phyloP scores from a whole-genome alignment of 2,329 filamentous ascomycete species.

The Madurella fahalii region DNA sequence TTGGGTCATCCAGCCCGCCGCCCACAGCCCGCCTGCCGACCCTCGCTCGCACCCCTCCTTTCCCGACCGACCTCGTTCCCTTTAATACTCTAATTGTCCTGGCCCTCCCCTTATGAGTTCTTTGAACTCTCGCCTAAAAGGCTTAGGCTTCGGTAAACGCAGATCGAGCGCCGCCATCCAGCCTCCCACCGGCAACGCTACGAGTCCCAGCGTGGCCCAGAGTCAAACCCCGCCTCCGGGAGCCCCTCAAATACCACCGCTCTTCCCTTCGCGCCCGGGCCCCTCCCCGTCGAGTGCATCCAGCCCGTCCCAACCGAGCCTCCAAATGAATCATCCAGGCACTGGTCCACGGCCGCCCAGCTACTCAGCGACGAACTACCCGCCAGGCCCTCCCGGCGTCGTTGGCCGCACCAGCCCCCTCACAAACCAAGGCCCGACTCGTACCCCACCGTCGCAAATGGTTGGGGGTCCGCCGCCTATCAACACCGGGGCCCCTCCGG shows the following conservation, averaged over 20 bases:
- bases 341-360: slow-evolving; percentile 59
- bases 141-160: slow-evolving; percentile 77
- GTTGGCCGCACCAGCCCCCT: slow-evolving; percentile 52
- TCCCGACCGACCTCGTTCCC: slow-evolving; percentile 30
- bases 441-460: slow-evolving; percentile 58
- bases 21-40: slow-evolving; percentile 27
- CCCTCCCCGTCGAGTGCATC: slow-evolving; percentile 44
- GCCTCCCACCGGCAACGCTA: slow-evolving; percentile 20
- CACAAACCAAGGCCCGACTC: slow-evolving; percentile 44
- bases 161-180: slow-evolving; percentile 63
- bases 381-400: slow-evolving; percentile 43
- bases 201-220: slow-evolving; percentile 39
- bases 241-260: slow-evolving; percentile 48
- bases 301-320: slow-evolving; percentile 44
- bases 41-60: slow-evolving; percentile 26
- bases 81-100: slow-evolving; percentile 31
- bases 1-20: slow-evolving; percentile 21
- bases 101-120: slow-evolving; percentile 60
- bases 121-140: slow-evolving; percentile 75
- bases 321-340: slow-evolving; percentile 61
- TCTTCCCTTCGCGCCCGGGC: slow-evolving; percentile 39
- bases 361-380: slow-evolving; percentile 57
- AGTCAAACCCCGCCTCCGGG: slow-evolving; percentile 37
- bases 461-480: slow-evolving; percentile 62
- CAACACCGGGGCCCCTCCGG: slow-evolving; percentile 56